Evolutionary conservation across 805 yeast genomes (phyloP).

Genomic region (Candida tallmaniae): DNA sequence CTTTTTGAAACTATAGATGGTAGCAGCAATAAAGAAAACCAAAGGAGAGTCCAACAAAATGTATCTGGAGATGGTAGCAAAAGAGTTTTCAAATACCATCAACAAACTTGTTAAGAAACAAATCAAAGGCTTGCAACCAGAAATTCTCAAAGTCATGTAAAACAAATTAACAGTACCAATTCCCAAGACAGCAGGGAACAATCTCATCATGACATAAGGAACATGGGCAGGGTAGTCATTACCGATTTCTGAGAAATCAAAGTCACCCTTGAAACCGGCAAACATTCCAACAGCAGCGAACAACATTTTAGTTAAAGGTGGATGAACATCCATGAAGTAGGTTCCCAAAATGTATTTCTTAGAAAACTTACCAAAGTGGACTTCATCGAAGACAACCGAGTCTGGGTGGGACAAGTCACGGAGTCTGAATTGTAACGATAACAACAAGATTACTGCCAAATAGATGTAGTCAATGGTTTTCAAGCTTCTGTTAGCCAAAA

Average conservation of each 20-base stretch:
- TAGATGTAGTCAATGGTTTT: constrained; percentile 21
- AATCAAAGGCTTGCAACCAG: constrained; percentile 65
- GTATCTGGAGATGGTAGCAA: constrained; percentile 68
- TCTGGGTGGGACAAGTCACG: constrained; percentile 60
- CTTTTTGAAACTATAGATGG: constrained; percentile 61
- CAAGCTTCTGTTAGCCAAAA: constrained; percentile 34
- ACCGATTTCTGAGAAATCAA: constrained; percentile 64
- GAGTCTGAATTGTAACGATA: constrained; percentile 58
- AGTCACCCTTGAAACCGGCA: constrained; percentile 71
- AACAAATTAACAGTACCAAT: constrained; percentile 60
- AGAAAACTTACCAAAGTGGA: constrained; percentile 96
- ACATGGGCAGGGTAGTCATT: constrained; percentile 50
- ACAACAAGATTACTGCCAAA: constrained; percentile 39
- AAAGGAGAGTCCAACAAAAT: constrained; percentile 74
- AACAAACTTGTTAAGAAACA: constrained; percentile 54
- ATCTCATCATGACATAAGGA: constrained; percentile 70
- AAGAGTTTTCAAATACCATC: constrained; percentile 63
- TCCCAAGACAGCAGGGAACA: constrained; percentile 64
- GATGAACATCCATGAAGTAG: constrained; percentile 73
- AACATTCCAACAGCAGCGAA: constrained; percentile 65
- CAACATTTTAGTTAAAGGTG: constrained; percentile 74
- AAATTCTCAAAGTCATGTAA: constrained; percentile 64
- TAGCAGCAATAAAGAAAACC: constrained; percentile 69
- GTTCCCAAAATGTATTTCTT: constrained; percentile 64
- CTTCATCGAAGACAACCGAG: constrained; percentile 89